Conservation (phyloP, 2,329 filamentous ascomycete species). For the Aspergillus arachidicola region DNA sequence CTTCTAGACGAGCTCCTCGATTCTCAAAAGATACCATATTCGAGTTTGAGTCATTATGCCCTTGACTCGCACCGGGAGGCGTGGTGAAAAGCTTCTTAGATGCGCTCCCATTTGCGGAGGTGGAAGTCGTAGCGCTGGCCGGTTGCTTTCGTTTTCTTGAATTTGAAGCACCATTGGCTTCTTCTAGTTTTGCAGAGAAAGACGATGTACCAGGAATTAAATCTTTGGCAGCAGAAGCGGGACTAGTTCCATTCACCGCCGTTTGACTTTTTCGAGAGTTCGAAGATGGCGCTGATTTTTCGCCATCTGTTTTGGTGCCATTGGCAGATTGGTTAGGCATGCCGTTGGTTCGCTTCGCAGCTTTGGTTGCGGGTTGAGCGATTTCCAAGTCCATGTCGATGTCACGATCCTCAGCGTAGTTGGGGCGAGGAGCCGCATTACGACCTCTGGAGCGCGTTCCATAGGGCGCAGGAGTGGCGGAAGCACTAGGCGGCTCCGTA, state of each 20-base stretch:
- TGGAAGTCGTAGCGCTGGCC: conserved; percentile 37
- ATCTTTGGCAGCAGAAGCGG: conserved; percentile 42
- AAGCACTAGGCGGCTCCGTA: conserved; percentile 41
- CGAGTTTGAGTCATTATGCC: conserved; percentile 68
- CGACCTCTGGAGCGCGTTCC: conserved; percentile 94
- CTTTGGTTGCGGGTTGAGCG: conserved; percentile 33
- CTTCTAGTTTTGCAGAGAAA: conserved; percentile 55
- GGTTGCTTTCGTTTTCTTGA: conserved; percentile 85
- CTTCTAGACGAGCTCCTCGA: conserved; percentile 67
- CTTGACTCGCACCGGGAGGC: conserved; percentile 33
- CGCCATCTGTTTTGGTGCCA: conserved; percentile 38
- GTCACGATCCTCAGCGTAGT: conserved; percentile 94
- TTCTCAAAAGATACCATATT: conserved; percentile 90
- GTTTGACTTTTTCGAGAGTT: conserved; percentile 45
- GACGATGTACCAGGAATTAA: conserved; percentile 61
- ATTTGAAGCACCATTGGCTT: conserved; percentile 46
- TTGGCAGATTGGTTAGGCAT: conserved; percentile 30
- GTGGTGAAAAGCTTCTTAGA: conserved; percentile 41
- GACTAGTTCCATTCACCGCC: conserved; percentile 35
- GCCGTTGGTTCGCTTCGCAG: conserved; percentile 34
- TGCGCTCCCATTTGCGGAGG: conserved; percentile 32
- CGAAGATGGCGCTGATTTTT: conserved; percentile 40
- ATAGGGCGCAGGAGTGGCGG: conserved; percentile 69
- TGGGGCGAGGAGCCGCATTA: conserved; percentile 76
- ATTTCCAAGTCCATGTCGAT: conserved; percentile 86